A percentile compares a stretch with the other conserved stretches of the same genome.
Conservation (phyloP, 257 asterid genomes). For the Lycium barbarum region DNA sequence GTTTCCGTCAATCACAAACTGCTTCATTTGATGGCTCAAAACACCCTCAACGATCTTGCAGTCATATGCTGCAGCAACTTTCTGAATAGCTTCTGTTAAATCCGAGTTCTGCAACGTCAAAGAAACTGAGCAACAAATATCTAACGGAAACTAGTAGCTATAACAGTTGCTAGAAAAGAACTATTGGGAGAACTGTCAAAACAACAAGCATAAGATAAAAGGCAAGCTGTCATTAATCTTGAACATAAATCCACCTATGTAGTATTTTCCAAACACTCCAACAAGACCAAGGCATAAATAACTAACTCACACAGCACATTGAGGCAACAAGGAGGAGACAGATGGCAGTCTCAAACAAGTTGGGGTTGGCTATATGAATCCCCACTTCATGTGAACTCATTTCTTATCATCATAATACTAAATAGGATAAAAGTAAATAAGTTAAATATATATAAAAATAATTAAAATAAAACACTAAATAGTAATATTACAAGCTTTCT, state of each 20-base stretch:
- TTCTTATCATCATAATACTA: neutral
- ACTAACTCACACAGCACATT: neutral
- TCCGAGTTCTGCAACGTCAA: constrained; percentile 31
- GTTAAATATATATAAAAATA: too few relatives aligned
- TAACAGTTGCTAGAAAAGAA: constrained; percentile 3
- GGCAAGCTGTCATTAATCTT: neutral
- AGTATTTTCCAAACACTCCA: neutral
- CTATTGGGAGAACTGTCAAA: neutral
- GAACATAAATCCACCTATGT: neutral
- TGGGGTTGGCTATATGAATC: neutral
- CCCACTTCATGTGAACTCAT: neutral
- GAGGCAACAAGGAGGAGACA: constrained; percentile 10
- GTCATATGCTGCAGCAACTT: constrained; percentile 93
- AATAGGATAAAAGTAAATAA: too few relatives aligned
- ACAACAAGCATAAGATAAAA: neutral
- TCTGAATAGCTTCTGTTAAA: constrained; percentile 39
- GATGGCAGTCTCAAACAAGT: neutral
- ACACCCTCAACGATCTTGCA: constrained; percentile 96
- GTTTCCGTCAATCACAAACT: constrained; percentile 89
- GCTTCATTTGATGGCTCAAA: constrained; percentile 93
- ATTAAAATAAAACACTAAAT: too few relatives aligned
- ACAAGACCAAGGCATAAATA: neutral
- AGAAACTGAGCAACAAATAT: neutral
- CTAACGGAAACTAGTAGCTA: neutral
- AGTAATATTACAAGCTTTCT: too few relatives aligned